Conservation (phyloP, 73 alveolate genomes). For the Uronychia binucleata region DNA sequence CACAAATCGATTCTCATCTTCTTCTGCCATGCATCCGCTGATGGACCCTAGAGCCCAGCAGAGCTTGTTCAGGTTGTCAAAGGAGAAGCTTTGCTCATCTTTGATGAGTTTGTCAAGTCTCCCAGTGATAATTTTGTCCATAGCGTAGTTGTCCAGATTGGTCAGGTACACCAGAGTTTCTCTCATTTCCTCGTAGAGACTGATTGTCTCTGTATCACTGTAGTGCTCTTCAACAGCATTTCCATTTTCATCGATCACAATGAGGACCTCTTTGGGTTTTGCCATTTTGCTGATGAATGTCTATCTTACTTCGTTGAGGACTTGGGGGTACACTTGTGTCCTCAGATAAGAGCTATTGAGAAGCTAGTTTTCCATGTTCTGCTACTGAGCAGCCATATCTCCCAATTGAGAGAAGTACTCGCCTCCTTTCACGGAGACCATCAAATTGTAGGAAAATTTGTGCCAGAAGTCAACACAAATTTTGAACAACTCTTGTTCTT, state of each 20-base stretch:
- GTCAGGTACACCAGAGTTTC: constrained; percentile 78
- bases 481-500: constrained; percentile 75
- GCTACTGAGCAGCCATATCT: constrained; percentile 18
- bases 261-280: constrained; percentile 98
- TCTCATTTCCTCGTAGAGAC: constrained; percentile 80
- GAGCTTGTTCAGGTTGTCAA: constrained; percentile 75
- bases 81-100: constrained; percentile 73
- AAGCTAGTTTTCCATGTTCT: constrained; percentile 18
- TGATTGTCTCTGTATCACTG: constrained; percentile 84
- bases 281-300: constrained; percentile 90
- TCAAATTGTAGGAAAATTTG: constrained; percentile 50
- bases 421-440: constrained; percentile 54
- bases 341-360: constrained; percentile 42
- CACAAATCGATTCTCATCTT: constrained; percentile 76
- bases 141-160: constrained; percentile 72
- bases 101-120: constrained; percentile 69
- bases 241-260: constrained; percentile 90
- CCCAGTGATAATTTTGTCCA: constrained; percentile 70
- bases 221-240: constrained; percentile 78
- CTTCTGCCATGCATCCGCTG: constrained; percentile 73
- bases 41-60: constrained; percentile 91
- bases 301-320: constrained; percentile 73
- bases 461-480: constrained; percentile 88
- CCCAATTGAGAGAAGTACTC: constrained; percentile 31
- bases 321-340: constrained; percentile 56